phyloP scores from a whole-genome alignment of 441 rosid species.

The Gossypium schwendimanii region DNA sequence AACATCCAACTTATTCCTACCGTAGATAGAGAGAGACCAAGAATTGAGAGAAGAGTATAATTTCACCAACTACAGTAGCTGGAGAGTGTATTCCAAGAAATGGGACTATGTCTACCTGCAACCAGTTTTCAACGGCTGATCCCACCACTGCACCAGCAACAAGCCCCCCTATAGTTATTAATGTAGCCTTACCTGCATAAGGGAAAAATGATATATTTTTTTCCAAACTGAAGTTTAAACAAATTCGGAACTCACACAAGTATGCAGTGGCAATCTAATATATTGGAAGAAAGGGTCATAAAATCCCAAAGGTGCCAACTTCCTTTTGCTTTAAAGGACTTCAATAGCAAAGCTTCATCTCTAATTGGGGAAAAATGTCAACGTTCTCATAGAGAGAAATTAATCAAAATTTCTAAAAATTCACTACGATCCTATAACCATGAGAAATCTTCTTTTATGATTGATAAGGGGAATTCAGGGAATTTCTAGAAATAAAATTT shows the following conservation, averaged over 20 bases:
- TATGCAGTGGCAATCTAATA: not conserved
- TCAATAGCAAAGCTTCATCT: not conserved
- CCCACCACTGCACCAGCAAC: conserved; percentile 91
- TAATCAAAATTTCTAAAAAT: not conserved
- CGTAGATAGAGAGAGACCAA: conserved; percentile 73
- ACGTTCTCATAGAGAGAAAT: not conserved
- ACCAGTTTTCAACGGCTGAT: conserved; percentile 77
- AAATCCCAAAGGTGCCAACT: not conserved
- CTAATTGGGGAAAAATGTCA: not conserved
- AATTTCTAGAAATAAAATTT: not conserved
- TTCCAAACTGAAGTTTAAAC: not conserved
- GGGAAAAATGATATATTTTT: not conserved
- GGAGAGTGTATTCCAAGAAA: conserved; percentile 82
- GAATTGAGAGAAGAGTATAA: conserved; percentile 76
- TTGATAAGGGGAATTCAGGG: not conserved
- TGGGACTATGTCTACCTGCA: conserved; percentile 92
- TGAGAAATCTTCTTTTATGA: not conserved
- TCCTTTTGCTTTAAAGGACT: not conserved
- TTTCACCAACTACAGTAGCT: conserved; percentile 75
- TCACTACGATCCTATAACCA: not conserved
- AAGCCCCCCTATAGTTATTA: conserved; percentile 74
- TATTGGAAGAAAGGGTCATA: not conserved
- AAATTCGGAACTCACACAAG: not conserved
- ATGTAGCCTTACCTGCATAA: conserved; percentile 71
- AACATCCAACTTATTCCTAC: conserved; percentile 29